Evolutionary conservation across 495 filamentous ascomycete species (phyloP), one percentile per base, ranked within the genome.

Genomic region (Usnea hakonensis): DNA sequence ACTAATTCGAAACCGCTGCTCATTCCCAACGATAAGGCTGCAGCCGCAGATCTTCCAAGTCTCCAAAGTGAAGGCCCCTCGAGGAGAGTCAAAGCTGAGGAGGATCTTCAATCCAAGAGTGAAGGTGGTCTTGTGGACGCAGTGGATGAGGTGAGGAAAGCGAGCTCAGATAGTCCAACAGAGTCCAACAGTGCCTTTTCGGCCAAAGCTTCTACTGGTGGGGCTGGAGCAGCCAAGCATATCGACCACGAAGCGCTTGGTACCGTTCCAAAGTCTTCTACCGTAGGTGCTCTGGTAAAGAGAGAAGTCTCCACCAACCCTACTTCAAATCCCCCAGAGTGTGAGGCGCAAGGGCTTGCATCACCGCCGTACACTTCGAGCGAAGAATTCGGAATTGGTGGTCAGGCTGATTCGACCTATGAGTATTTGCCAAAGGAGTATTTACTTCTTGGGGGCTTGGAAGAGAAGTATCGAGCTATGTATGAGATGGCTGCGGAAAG

Each of bases 381-480:
- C 36, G 68, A 71, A 57, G 64, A 63, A 0, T 71, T 71, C 48
- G 63, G 58, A 17, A 81, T 97, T 71, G 95, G 91, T 50, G 91
- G 87, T 59, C 84, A 85, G 73, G 87, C 91, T 59, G 94, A 97
- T 71, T 96, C 90, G 19, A 85, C 90, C 2, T 97, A 97, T 71
- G 94, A 98, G 71, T 98, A 98, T 71, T 80, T 98, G 57, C 88
- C 95, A 30, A 98, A 98, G 70, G 84, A 80, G 64, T 76, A 77
- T 44, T 72, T 81, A 66, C 83, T 98, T 30, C 82, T 97, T 17
- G 95, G 94, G 59, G 95, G 93, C 14, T 74, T 85, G 32, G 87
- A 85, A 58, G 80, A 86, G 5, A 90, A 95, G 72, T 98, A 98
- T 71, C 81, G 79, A 58, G 79, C 76, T 17, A 87, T 97, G 87